A percentile compares a stretch with the other conserved stretches of the same genome.
These are phyloP conservation scores for Huntiella omanensis DNA, from an alignment of 2,329 filamentous ascomycete species.

Conservation along the genomic window DNA sequence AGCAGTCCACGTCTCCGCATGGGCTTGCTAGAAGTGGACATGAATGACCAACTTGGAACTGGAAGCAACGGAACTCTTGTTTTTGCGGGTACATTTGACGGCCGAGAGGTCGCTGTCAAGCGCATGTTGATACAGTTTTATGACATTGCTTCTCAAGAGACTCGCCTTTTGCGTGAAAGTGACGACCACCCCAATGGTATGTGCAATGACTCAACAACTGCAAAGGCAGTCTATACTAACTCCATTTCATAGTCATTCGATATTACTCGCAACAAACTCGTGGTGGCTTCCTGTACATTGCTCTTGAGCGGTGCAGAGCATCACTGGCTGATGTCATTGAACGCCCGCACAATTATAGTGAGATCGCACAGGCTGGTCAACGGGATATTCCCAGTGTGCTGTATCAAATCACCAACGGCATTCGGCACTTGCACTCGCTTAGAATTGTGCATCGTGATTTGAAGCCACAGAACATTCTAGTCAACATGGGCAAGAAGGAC, in stretches of 20 bases:
- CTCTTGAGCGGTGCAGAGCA: conserved; percentile 80
- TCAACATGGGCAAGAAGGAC: conserved; percentile 52
- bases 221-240: conserved; percentile 14
- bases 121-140: conserved; percentile 93
- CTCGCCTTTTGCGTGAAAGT: conserved; percentile 73
- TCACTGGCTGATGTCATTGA: conserved; percentile 85
- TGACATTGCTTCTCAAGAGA: conserved; percentile 87
- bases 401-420: conserved; percentile 74
- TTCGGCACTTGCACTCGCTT: conserved; percentile 74
- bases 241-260: conserved; percentile 49
- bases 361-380: conserved; percentile 54
- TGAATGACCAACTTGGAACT: conserved; percentile 45
- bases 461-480: conserved; percentile 93
- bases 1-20: conserved; percentile 41
- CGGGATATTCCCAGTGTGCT: conserved; percentile 62
- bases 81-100: conserved; percentile 86
- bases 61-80: conserved; percentile 96
- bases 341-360: conserved; percentile 45
- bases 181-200: conserved; percentile 79
- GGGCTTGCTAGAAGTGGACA: conserved; percentile 45
- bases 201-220: not conserved
- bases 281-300: conserved; percentile 86
- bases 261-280: conserved; percentile 88
- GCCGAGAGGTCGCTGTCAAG: conserved; percentile 85
- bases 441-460: conserved; percentile 94